Evolutionary conservation across 2,329 filamentous ascomycete species (phyloP).

Genomic region (Tolypocladium capitatum): DNA sequence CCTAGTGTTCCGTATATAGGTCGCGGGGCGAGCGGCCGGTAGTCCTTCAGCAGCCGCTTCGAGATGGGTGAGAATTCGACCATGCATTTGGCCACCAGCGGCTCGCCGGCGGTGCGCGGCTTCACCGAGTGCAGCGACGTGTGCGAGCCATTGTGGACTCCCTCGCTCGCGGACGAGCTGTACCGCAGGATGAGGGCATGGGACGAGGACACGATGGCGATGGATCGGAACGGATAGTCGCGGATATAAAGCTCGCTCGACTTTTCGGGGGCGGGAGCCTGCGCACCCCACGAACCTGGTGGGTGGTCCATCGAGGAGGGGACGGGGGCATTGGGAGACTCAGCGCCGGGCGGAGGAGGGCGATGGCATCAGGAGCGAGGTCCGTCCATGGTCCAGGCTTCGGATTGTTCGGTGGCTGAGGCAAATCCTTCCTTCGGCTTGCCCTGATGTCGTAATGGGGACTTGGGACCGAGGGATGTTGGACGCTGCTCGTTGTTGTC

Average conservation of each 20-base stretch:
- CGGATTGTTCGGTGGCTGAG: background rate
- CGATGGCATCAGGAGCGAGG: slow-evolving; percentile 4
- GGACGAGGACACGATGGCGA: slow-evolving; percentile 68
- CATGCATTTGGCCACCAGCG: slow-evolving; percentile 55
- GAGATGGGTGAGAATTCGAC: slow-evolving; percentile 66
- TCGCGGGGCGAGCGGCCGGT: slow-evolving; percentile 59
- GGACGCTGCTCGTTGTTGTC: background rate
- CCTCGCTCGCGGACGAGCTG: slow-evolving; percentile 50
- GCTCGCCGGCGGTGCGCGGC: slow-evolving; percentile 27
- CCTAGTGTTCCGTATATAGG: slow-evolving; percentile 78
- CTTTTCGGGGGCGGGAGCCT: slow-evolving; percentile 38
- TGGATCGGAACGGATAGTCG: slow-evolving; percentile 75
- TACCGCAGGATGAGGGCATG: slow-evolving; percentile 79
- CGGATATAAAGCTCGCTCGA: slow-evolving; percentile 71
- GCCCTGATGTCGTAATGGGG: background rate
- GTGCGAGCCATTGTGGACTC: slow-evolving; percentile 44
- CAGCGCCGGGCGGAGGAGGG: slow-evolving; percentile 3
- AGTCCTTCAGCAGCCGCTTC: slow-evolving; percentile 57
- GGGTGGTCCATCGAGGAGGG: slow-evolving; percentile 31
- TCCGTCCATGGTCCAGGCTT: slow-evolving; percentile 7
- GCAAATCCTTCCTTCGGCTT: background rate
- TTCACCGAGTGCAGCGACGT: slow-evolving; percentile 36
- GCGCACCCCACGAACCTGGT: slow-evolving; percentile 29
- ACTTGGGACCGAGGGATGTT: background rate
- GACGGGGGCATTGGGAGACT: slow-evolving; percentile 3